Conservation (phyloP, 2,329 filamentous ascomycete species). For the Furcasterigmium furcatum region DNA sequence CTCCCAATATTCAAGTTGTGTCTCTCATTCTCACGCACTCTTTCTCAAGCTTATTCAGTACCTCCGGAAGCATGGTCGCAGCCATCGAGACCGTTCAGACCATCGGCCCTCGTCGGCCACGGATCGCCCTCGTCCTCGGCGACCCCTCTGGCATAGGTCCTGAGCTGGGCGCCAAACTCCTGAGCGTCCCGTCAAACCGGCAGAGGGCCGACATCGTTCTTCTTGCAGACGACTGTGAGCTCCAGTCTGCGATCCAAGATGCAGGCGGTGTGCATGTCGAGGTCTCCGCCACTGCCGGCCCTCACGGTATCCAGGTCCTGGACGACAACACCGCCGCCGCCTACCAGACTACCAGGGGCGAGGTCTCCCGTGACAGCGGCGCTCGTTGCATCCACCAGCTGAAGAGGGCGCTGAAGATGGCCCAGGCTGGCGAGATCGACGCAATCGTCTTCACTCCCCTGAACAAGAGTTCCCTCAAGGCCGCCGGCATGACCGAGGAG, state of each 20-base stretch:
- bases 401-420: constrained; percentile 20
- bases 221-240: constrained; percentile 21
- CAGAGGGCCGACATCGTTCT: constrained; percentile 22
- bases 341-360: constrained; percentile 7
- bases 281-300: constrained; percentile 11
- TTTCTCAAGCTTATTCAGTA: neutral
- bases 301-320: constrained; percentile 19
- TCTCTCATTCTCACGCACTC: too few species aligned
- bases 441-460: constrained; percentile 27
- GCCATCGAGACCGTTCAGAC: constrained; percentile 1
- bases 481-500: constrained; percentile 28
- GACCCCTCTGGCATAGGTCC: constrained; percentile 26
- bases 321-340: constrained; percentile 18
- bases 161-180: constrained; percentile 25
- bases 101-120: constrained; percentile 13
- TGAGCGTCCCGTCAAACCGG: constrained; percentile 20
- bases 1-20: too few species aligned
- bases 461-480: constrained; percentile 27
- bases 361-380: constrained; percentile 20
- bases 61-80: neutral
- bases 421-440: constrained; percentile 19
- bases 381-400: constrained; percentile 22
- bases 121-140: constrained; percentile 25
- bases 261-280: constrained; percentile 15
- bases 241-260: constrained; percentile 16